A percentile compares a stretch with the other conserved stretches of the same genome.
Conservation (phyloP, 2,329 filamentous ascomycete genomes). For the Alternaria sp. region DNA sequence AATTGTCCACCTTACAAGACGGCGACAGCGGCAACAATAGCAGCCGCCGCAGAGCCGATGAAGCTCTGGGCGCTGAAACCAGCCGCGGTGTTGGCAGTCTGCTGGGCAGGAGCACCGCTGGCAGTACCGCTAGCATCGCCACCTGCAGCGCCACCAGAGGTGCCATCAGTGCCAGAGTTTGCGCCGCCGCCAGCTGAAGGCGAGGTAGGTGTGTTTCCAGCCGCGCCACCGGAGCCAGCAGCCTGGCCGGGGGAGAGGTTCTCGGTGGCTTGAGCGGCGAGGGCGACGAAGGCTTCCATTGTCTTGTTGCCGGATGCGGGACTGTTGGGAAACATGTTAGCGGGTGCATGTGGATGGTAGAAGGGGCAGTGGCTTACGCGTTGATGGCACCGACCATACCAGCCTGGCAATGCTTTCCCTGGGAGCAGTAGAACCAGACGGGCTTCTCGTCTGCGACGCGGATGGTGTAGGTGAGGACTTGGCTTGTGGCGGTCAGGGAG, state of each 20-base stretch:
- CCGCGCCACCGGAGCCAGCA: constrained; percentile 22
- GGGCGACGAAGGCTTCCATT: constrained; percentile 40
- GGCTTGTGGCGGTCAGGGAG: constrained; percentile 23
- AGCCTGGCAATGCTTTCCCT: constrained; percentile 74
- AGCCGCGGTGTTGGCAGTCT: constrained; percentile 34
- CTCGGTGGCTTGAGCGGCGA: constrained; percentile 49
- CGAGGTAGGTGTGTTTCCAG: constrained; percentile 14
- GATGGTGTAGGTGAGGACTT: constrained; percentile 73
- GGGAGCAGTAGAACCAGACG: constrained; percentile 80
- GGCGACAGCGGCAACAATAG: constrained; percentile 29
- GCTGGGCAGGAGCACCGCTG: constrained; percentile 28
- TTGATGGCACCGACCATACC: constrained; percentile 82
- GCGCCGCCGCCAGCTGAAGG: constrained; percentile 11
- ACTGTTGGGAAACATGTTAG: constrained; percentile 29
- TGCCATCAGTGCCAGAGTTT: constrained; percentile 11
- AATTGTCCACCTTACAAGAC: constrained; percentile 26
- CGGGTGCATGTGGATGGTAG: neutral
- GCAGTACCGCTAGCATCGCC: constrained; percentile 16
- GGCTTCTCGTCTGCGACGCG: constrained; percentile 72
- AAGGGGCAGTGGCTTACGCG: constrained; percentile 59
- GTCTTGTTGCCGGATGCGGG: constrained; percentile 46
- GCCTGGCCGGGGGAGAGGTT: constrained; percentile 52
- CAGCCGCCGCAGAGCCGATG: constrained; percentile 35
- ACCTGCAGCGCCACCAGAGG: constrained; percentile 6
- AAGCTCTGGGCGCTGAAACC: constrained; percentile 29